Conservation (phyloP, 176 grass and related monocot genomes). For the Zea luxurians region DNA sequence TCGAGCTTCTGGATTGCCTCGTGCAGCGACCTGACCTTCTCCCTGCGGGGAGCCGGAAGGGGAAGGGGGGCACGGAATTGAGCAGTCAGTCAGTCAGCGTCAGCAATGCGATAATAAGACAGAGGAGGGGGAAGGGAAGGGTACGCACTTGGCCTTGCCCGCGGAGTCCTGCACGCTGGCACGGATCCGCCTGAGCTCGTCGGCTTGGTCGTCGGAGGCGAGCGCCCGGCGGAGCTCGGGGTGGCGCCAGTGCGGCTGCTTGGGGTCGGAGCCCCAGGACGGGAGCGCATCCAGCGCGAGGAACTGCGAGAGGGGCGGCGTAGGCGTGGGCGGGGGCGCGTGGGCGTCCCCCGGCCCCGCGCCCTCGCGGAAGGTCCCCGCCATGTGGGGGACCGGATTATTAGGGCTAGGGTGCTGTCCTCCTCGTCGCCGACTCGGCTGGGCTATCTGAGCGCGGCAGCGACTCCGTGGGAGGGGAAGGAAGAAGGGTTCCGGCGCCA, state of each 20-base stretch:
- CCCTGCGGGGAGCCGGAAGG: constrained; percentile 31
- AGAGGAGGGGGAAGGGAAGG: too few relatives aligned
- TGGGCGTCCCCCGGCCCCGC: constrained; percentile 22
- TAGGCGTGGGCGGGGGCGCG: constrained; percentile 34
- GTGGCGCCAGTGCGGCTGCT: constrained; percentile 50
- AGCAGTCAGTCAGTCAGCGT: background rate
- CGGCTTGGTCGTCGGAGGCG: constrained; percentile 52
- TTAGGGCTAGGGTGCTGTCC: background rate
- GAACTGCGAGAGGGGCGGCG: constrained; percentile 51
- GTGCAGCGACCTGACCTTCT: constrained; percentile 54
- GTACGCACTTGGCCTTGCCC: constrained; percentile 51
- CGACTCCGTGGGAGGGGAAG: background rate
- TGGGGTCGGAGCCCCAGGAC: constrained; percentile 38
- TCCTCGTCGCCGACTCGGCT: background rate
- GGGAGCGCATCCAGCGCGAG: constrained; percentile 52
- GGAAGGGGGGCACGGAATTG: background rate
- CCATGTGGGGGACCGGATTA: constrained; percentile 34
- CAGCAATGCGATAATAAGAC: background rate
- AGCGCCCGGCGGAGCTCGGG: constrained; percentile 61
- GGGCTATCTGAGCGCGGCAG: background rate
- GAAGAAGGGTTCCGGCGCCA: background rate
- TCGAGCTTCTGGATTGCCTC: constrained; percentile 65
- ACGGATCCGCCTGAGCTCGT: constrained; percentile 70
- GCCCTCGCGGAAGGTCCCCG: constrained; percentile 44
- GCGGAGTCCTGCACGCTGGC: constrained; percentile 47